These are phyloP conservation scores for Lactarius deliciosus DNA, from an alignment of 768 basidiomycete species.

Conservation along the genomic window DNA sequence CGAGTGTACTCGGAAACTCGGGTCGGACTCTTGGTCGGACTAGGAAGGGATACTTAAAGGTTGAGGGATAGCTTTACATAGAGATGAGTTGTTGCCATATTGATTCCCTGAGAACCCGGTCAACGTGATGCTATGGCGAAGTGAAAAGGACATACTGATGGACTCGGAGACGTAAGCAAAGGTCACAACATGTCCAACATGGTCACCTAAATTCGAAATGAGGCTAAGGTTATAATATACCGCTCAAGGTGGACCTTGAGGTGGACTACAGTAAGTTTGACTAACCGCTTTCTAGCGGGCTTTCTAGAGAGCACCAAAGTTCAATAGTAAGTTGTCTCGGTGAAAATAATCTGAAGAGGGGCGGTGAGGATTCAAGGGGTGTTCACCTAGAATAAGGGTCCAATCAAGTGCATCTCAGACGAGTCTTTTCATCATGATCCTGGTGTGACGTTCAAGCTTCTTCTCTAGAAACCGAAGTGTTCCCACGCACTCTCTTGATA, in stretches of 20 bases:
- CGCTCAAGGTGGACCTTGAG: too few species aligned
- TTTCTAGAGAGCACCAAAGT: conserved; percentile 82
- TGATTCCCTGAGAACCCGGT: conserved; percentile 40
- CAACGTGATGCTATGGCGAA: background rate
- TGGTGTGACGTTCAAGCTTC: conserved; percentile 37
- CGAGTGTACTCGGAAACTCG: conserved; percentile 59
- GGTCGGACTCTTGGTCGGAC: conserved; percentile 57
- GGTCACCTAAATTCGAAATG: conserved; percentile 55
- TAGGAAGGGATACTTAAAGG: conserved; percentile 33
- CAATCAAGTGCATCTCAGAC: conserved; percentile 56
- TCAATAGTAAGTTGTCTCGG: conserved; percentile 53
- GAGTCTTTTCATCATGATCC: conserved; percentile 47
- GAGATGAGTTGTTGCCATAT: conserved; percentile 41
- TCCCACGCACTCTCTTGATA: too few species aligned
- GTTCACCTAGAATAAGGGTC: conserved; percentile 70
- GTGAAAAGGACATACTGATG: conserved; percentile 45
- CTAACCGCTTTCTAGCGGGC: conserved; percentile 77
- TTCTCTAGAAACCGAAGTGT: conserved; percentile 35
- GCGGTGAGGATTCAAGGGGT: background rate
- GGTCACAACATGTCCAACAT: conserved; percentile 66
- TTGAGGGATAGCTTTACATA: background rate
- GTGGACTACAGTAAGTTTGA: background rate
- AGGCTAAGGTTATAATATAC: background rate
- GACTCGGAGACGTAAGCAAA: conserved; percentile 63
- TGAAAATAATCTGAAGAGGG: conserved; percentile 64